These are phyloP conservation scores for Wickerhamiella australiensis DNA, from an alignment of 805 yeast genomes.

Conservation along the genomic window DNA sequence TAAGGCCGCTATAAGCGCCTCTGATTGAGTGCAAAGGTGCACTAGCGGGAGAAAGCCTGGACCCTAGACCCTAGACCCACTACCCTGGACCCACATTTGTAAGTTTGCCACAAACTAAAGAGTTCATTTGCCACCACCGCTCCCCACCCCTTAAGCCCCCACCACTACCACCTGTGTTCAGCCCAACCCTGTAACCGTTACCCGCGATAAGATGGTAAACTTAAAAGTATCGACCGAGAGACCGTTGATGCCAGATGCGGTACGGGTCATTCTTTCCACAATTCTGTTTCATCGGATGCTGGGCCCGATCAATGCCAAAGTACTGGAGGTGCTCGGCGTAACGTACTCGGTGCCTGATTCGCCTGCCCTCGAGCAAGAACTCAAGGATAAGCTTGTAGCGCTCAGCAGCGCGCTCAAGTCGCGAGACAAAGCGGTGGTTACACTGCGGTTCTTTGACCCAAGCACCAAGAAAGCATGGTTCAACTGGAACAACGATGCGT, in stretches of 20 bases:
- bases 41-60: too few species aligned
- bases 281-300: constrained; percentile 58
- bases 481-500: constrained; percentile 36
- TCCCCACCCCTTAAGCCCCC: neutral
- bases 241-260: constrained; percentile 42
- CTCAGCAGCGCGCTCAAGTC: constrained; percentile 15
- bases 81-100: too few species aligned
- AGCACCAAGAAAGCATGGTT: constrained; percentile 45
- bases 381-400: constrained; percentile 17
- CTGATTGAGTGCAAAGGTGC: too few species aligned
- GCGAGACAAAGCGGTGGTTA: constrained; percentile 15
- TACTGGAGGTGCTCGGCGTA: constrained; percentile 44
- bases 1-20: too few species aligned
- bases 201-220: constrained; percentile 7
- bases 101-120: too few species aligned
- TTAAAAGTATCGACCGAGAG: constrained; percentile 31
- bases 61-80: too few species aligned
- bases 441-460: constrained; percentile 26
- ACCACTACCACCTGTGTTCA: neutral
- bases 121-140: too few species aligned
- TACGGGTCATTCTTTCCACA: constrained; percentile 49
- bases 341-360: constrained; percentile 32
- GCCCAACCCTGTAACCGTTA: neutral
- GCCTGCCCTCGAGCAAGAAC: constrained; percentile 16
- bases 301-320: constrained; percentile 48